Percentiles rank a stretch among this genome's conserved stretches.
phyloP scores from a whole-genome alignment of 148 eudicot species.

The Rheum nobile region DNA sequence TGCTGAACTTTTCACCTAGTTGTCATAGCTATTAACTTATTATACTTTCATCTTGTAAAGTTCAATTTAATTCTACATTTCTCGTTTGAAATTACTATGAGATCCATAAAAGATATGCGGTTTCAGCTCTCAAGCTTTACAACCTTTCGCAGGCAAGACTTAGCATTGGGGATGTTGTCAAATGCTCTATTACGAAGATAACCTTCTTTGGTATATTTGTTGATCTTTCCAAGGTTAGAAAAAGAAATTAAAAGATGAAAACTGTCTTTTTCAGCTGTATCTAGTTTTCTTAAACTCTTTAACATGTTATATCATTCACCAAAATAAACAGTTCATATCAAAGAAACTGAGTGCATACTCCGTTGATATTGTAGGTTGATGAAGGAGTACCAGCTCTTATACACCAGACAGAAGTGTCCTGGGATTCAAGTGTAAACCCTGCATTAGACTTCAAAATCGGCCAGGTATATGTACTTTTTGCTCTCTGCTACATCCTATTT shows the following conservation, averaged over 20 bases:
- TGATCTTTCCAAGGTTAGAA: slow-evolving; percentile 12
- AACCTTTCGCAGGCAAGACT: slow-evolving; percentile 55
- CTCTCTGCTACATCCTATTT: background rate
- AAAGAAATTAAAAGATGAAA: background rate
- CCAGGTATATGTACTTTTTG: slow-evolving; percentile 36
- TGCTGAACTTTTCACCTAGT: background rate
- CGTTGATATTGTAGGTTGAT: slow-evolving; percentile 46
- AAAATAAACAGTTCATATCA: background rate
- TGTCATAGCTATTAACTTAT: too few species aligned
- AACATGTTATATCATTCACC: background rate
- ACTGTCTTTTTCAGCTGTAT: background rate
- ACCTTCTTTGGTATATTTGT: slow-evolving; percentile 87
- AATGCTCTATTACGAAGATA: slow-evolving; percentile 73
- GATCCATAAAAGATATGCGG: background rate
- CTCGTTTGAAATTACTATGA: background rate
- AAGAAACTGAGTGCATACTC: background rate
- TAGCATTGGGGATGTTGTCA: slow-evolving; percentile 73
- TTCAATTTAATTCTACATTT: background rate
- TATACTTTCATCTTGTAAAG: background rate
- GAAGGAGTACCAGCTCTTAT: slow-evolving; percentile 91
- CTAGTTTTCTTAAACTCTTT: background rate
- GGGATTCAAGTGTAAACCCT: slow-evolving; percentile 81
- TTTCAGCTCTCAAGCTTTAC: background rate
- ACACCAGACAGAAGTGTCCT: slow-evolving; percentile 88
- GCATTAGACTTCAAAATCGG: slow-evolving; percentile 72